phyloP scores from a whole-genome alignment of 768 basidiomycete genomes.

The Pholiota molesta region DNA sequence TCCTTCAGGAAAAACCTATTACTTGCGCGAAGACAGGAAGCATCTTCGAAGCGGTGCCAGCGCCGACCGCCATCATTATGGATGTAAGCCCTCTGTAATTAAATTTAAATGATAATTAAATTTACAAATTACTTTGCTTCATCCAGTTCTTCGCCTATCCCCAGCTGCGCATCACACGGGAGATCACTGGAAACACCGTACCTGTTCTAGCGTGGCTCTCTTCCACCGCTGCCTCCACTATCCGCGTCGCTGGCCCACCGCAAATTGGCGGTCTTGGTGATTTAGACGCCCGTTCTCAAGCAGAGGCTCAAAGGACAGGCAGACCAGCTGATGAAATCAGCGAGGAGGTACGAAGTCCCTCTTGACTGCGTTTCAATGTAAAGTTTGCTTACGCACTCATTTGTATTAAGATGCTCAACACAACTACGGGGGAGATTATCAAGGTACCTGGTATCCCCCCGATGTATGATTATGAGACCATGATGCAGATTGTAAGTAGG shows the following conservation, averaged over 20 bases:
- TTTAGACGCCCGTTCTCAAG: constrained; percentile 1
- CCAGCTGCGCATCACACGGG: neutral
- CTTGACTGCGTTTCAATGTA: neutral
- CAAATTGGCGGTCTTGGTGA: constrained; percentile 9
- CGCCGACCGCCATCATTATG: constrained; percentile 13
- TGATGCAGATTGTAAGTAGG: constrained; percentile 10
- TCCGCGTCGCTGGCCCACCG: constrained; percentile 2
- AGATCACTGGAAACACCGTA: neutral
- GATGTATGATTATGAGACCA: constrained; percentile 19
- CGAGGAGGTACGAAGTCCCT: neutral
- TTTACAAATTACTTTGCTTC: too few species aligned
- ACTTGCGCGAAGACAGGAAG: constrained; percentile 12
- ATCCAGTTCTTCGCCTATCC: constrained; percentile 2
- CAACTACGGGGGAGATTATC: constrained; percentile 5
- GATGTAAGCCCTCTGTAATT: constrained; percentile 4
- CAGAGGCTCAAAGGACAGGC: constrained; percentile 5
- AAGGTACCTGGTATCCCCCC: constrained; percentile 14
- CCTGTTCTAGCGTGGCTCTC: constrained; percentile 7
- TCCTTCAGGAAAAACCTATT: constrained; percentile 8
- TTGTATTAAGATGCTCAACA: neutral
- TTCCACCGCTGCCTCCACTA: neutral
- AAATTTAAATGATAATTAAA: neutral
- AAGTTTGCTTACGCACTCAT: neutral
- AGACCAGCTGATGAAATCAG: constrained; percentile 2
- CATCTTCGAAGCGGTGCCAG: constrained; percentile 11